Evolutionary conservation across 306 rosid species (phyloP), one percentile per base, ranked within the genome.

Genomic region (Corylus avellana): DNA sequence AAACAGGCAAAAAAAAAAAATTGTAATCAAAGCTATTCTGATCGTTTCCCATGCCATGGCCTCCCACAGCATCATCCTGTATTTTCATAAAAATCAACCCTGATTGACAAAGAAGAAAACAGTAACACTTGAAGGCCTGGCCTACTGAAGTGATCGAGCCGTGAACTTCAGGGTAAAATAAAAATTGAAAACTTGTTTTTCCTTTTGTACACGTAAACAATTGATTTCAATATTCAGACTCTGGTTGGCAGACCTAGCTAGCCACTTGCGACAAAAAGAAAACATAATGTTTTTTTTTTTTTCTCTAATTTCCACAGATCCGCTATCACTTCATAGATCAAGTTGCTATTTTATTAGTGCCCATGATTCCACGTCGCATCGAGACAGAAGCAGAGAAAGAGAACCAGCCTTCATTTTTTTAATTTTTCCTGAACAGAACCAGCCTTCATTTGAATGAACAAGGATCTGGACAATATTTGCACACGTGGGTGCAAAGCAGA

Each of bases 281-380:
- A 48, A 48, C 46, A 42, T 49, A 11, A 49, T 49, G 53, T 14
- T 8, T 0, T 29, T 32, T 62, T 29, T 44, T 51, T 55, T 14
- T 63, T 54, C 46, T 71, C 37, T 14, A 47, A 46, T 72, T 79
- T 3, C 42, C 9, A 75, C 47, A 61, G 72, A 61, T 75, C 25
- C 51, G 37, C 73, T 50, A 80, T 84, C 76, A 53, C 74, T 75
- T 44, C 51, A 8, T 17, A 50, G 74, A 71, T 51, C 80, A 42
- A 75, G 57, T 63, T 70, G 78, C 16, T 42, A 20, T 44, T 50
- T 62, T 70, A 12, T 57, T 62, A 69, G 56, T 61, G 17, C 57
- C 18, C 61, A 62, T 72, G 46, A 37, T 32, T 63, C 70, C 62
- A 74, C 29, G 50, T 70, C 50, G 47, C 81, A 54, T 76, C 72